Conservation (phyloP, 176 grass and related monocot genomes). For the Rhynchospora tenuis region DNA sequence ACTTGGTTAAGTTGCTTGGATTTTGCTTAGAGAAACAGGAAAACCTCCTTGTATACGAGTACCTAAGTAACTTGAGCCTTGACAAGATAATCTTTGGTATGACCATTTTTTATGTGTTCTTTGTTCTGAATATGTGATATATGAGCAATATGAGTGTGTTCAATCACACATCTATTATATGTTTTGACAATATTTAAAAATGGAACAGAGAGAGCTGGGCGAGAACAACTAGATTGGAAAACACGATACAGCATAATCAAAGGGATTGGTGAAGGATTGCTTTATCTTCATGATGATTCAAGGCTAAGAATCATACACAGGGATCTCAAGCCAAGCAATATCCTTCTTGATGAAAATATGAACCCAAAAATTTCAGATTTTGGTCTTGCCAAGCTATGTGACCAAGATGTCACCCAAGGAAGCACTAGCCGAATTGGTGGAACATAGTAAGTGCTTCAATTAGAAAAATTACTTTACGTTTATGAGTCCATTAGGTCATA, state of each 20-base stretch:
- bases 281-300: constrained; percentile 81
- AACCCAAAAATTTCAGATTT: constrained; percentile 76
- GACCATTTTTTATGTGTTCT: no score
- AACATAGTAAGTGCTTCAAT: constrained; percentile 96
- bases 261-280: constrained; percentile 55
- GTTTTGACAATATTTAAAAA: no score
- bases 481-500: no score
- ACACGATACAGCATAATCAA: constrained; percentile 60
- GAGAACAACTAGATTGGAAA: constrained; percentile 48
- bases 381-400: constrained; percentile 74
- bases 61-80: constrained; percentile 67
- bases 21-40: constrained; percentile 55
- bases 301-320: constrained; percentile 74
- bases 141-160: no score
- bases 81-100: no score
- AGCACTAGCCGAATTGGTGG: constrained; percentile 65
- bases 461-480: no score
- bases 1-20: constrained; percentile 66
- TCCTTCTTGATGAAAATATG: constrained; percentile 72
- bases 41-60: constrained; percentile 72
- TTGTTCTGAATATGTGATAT: no score
- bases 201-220: no score
- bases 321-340: constrained; percentile 71
- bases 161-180: no score
- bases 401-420: constrained; percentile 55